phyloP scores from a whole-genome alignment of 495 filamentous ascomycete species.

The Penicillium fimorum region DNA sequence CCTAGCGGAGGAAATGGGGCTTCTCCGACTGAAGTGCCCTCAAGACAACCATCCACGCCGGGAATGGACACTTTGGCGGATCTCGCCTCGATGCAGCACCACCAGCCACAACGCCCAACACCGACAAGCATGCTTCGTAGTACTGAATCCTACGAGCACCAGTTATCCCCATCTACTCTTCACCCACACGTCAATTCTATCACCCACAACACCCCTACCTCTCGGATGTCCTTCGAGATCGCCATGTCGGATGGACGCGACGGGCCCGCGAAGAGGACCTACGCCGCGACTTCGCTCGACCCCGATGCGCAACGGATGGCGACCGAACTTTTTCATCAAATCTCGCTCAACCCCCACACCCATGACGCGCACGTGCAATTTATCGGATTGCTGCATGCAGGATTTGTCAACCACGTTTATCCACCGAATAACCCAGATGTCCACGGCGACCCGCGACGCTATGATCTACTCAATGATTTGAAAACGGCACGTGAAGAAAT shows the following conservation, averaged over 20 bases:
- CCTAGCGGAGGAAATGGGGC: conserved; percentile 35
- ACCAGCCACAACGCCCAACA: conserved; percentile 52
- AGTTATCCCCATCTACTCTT: conserved; percentile 50
- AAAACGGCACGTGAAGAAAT: conserved; percentile 63
- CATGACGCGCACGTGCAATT: conserved; percentile 65
- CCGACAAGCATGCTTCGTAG: conserved; percentile 43
- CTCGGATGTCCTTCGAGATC: conserved; percentile 56
- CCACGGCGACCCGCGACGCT: conserved; percentile 47
- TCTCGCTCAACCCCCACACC: conserved; percentile 60
- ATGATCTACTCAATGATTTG: conserved; percentile 61
- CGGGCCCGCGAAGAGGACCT: conserved; percentile 45
- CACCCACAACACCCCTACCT: conserved; percentile 50
- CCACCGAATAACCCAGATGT: conserved; percentile 47
- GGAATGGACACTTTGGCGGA: conserved; percentile 67
- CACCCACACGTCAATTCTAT: conserved; percentile 49
- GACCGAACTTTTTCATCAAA: conserved; percentile 51
- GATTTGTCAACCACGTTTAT: conserved; percentile 57
- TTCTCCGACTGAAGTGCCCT: conserved; percentile 32
- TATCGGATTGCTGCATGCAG: conserved; percentile 62
- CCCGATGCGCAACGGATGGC: conserved; percentile 53
- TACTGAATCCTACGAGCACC: conserved; percentile 48
- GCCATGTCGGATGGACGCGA: conserved; percentile 54
- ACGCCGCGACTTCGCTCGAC: conserved; percentile 51
- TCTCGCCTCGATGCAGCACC: conserved; percentile 64
- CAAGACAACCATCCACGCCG: conserved; percentile 54